Evolutionary conservation across 2,329 filamentous ascomycete species (phyloP).

Genomic region (Xylariaceae sp.): DNA sequence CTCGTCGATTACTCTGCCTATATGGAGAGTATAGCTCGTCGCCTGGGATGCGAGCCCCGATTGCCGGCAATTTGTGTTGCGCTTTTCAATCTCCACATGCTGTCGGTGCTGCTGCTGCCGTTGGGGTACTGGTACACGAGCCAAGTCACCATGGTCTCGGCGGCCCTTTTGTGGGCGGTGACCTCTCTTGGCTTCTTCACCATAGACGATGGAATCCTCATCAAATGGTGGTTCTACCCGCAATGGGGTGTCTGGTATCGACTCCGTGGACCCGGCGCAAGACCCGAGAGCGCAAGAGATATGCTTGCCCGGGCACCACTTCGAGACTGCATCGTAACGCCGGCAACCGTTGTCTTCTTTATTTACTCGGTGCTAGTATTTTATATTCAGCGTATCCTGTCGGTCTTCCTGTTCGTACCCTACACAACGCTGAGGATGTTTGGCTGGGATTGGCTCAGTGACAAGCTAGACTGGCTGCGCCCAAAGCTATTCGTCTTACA

Average conservation of each 20-base stretch:
- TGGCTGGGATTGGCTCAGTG: neutral
- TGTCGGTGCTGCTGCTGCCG: neutral
- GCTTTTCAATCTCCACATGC: neutral
- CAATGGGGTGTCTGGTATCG: neutral
- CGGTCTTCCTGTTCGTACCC: neutral
- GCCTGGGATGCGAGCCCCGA: neutral
- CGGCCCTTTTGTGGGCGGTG: neutral
- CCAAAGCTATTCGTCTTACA: neutral
- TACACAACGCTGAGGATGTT: neutral
- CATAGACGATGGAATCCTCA: neutral
- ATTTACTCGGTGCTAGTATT: neutral
- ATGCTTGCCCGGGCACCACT: neutral
- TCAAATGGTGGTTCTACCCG: neutral
- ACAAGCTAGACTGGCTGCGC: neutral
- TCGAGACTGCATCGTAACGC: neutral
- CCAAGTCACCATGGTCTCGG: neutral
- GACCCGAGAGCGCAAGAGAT: neutral
- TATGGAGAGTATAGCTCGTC: neutral
- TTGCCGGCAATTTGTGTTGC: neutral
- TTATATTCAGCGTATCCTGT: neutral
- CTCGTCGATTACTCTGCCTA: neutral
- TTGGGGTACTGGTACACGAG: neutral
- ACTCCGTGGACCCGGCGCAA: neutral
- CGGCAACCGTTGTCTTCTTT: neutral
- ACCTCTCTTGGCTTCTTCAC: neutral